Conservation (phyloP, 768 basidiomycete genomes). For the Trichaptum fuscoviolaceum region DNA sequence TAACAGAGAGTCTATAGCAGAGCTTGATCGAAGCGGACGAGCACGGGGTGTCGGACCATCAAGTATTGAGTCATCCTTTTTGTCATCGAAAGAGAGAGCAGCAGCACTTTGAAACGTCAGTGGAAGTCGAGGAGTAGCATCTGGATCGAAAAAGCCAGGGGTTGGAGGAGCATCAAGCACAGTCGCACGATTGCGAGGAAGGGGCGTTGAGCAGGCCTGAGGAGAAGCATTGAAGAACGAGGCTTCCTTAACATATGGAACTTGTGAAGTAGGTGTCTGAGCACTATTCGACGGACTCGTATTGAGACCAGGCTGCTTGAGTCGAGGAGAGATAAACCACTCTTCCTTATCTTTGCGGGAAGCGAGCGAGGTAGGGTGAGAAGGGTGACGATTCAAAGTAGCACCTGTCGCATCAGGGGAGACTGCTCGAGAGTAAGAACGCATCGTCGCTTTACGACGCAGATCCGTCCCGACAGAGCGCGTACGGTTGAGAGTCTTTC, state of each 20-base stretch:
- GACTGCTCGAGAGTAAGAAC: background rate
- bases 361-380: background rate
- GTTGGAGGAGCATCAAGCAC: background rate
- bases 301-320: background rate
- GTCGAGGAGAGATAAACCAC: background rate
- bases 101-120: background rate
- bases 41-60: background rate
- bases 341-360: background rate
- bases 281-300: background rate
- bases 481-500: background rate
- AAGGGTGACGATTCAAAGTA: background rate
- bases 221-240: conserved; percentile 1
- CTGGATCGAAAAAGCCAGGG: background rate
- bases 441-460: background rate
- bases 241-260: background rate
- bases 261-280: background rate
- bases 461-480: conserved; percentile 1
- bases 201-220: background rate
- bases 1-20: background rate
- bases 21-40: background rate
- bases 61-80: background rate
- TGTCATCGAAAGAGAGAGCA: background rate
- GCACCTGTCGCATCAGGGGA: background rate
- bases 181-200: background rate
- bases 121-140: conserved; percentile 3